Conservation (phyloP, 768 basidiomycete species). For the Symmetrospora coprosmae region DNA sequence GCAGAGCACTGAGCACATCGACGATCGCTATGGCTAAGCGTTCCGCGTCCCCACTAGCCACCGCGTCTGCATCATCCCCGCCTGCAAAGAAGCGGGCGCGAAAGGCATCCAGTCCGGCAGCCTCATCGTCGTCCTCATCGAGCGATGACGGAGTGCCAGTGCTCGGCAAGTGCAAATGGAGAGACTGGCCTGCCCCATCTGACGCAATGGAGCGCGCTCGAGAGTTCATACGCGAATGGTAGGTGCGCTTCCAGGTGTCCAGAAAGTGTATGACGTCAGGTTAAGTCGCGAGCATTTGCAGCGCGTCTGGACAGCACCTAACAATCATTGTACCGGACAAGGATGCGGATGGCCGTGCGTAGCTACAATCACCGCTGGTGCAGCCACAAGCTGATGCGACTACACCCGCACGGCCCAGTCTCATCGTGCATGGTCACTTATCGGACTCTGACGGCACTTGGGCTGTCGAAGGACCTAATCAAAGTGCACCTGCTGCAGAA, state of each 20-base stretch:
- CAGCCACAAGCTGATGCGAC: not conserved
- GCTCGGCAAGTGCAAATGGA: constrained; percentile 9
- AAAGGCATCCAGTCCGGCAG: no score
- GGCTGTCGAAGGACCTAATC: constrained; percentile 35
- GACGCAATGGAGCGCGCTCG: constrained; percentile 34
- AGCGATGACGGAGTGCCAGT: not conserved
- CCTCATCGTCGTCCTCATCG: not conserved
- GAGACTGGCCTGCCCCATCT: constrained; percentile 39
- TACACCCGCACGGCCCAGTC: not conserved
- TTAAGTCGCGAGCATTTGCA: no score
- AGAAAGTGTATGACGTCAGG: not conserved
- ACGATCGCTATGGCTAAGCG: no score
- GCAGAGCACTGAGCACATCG: no score
- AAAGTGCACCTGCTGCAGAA: constrained; percentile 41
- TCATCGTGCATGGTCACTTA: constrained; percentile 39
- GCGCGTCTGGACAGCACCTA: not conserved
- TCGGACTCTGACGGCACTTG: constrained; percentile 39
- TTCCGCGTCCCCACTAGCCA: not conserved
- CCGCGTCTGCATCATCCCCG: not conserved
- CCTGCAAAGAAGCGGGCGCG: constrained; percentile 5
- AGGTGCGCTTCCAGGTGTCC: constrained; percentile 14
- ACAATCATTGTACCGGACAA: constrained; percentile 43
- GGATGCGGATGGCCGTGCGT: constrained; percentile 39
- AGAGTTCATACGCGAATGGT: constrained; percentile 37
- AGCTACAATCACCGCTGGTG: not conserved